These are phyloP conservation scores for Leptomonas pyrrhocoris DNA, from an alignment of 208 protist species.

Conservation along the genomic window DNA sequence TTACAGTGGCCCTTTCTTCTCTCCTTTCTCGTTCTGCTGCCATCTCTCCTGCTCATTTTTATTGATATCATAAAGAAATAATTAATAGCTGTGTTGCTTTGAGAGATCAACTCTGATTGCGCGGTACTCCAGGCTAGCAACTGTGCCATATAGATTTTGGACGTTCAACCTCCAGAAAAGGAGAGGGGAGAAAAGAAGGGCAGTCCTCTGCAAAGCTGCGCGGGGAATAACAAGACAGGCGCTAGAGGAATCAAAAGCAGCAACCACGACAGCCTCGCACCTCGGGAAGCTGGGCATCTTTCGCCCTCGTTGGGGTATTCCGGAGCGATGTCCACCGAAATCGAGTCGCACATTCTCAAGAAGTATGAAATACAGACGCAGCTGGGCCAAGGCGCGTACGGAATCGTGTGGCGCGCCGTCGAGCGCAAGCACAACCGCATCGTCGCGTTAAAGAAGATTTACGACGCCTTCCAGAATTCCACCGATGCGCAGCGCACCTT, in stretches of 20 bases:
- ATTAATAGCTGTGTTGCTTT: no score
- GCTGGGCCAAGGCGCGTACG: constrained; percentile 95
- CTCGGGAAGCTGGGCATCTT: not conserved
- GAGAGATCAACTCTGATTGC: no score
- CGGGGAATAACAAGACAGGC: no score
- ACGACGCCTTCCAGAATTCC: constrained; percentile 95
- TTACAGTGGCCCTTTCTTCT: not conserved
- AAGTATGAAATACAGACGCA: constrained; percentile 95
- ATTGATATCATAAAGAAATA: no score
- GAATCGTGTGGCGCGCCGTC: constrained; percentile 94
- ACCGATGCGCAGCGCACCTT: constrained; percentile 95
- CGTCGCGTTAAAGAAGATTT: constrained; percentile 97
- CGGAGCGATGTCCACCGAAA: constrained; percentile 81
- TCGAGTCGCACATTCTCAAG: constrained; percentile 92
- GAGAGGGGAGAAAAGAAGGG: no score
- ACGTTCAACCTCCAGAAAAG: no score
- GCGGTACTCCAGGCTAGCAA: no score
- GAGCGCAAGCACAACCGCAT: constrained; percentile 90
- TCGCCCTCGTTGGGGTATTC: not conserved
- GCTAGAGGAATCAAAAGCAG: no score
- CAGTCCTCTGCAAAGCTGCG: no score
- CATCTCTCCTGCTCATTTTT: constrained; percentile 21
- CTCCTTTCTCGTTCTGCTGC: constrained; percentile 3
- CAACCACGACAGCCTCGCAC: not conserved
- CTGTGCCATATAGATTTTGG: no score